These are phyloP conservation scores for Stenogyne calaminthoides DNA, from an alignment of 305 asterid genomes.

Conservation along the genomic window DNA sequence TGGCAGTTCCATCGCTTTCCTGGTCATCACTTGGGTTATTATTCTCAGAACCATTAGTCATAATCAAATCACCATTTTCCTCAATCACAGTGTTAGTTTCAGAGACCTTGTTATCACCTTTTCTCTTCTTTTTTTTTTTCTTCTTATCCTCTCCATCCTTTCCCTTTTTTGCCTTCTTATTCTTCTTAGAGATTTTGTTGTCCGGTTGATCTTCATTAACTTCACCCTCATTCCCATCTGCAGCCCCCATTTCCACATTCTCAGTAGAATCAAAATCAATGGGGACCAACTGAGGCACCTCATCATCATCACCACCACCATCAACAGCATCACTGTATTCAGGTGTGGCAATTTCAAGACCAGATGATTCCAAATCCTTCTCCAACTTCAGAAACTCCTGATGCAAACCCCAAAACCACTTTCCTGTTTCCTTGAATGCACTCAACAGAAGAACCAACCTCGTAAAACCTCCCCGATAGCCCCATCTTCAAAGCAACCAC, in stretches of 20 bases:
- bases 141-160: slow-evolving; percentile 49
- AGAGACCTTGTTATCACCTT: slow-evolving; percentile 29
- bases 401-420: slow-evolving; percentile 67
- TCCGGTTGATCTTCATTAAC: slow-evolving; percentile 29
- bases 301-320: slow-evolving; percentile 50
- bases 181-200: slow-evolving; percentile 37
- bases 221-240: slow-evolving; percentile 33
- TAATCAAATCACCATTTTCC: slow-evolving; percentile 34
- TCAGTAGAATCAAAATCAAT: slow-evolving; percentile 37
- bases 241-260: slow-evolving; percentile 26
- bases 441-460: slow-evolving; percentile 61
- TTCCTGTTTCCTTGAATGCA: slow-evolving; percentile 90
- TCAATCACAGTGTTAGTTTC: slow-evolving; percentile 30
- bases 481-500: slow-evolving; percentile 69
- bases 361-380: slow-evolving; percentile 63
- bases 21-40: slow-evolving; percentile 26
- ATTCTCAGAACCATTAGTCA: slow-evolving; percentile 22
- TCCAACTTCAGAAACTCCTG: slow-evolving; percentile 83
- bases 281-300: slow-evolving; percentile 72
- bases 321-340: slow-evolving; percentile 35
- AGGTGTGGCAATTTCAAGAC: slow-evolving; percentile 57
- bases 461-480: slow-evolving; percentile 57
- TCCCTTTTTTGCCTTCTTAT: slow-evolving; percentile 54
- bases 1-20: slow-evolving; percentile 37
- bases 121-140: slow-evolving; percentile 47